These are phyloP conservation scores for Centella asiatica DNA, from an alignment of 129 eudicot species.

Conservation along the genomic window DNA sequence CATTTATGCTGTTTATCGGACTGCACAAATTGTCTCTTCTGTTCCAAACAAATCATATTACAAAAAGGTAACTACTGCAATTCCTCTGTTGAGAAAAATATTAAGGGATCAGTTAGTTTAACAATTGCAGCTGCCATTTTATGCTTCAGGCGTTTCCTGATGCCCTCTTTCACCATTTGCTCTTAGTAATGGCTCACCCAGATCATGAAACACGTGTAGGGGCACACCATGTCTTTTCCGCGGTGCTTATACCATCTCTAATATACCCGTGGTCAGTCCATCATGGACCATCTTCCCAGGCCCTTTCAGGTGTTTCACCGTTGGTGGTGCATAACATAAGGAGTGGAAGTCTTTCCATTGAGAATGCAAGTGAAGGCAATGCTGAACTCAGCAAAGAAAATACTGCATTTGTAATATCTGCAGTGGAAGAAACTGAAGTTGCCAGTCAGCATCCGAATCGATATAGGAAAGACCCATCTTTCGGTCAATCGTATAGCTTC, in stretches of 20 bases:
- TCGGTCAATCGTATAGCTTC: constrained; percentile 32
- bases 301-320: constrained; percentile 14
- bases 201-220: constrained; percentile 66
- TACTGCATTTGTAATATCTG: constrained; percentile 7
- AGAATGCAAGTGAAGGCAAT: constrained; percentile 20
- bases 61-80: constrained; percentile 46
- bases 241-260: constrained; percentile 61
- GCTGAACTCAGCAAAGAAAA: constrained; percentile 7
- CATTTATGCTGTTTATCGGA: constrained; percentile 48
- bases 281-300: constrained; percentile 16
- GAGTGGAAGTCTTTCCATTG: constrained; percentile 24
- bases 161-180: constrained; percentile 76
- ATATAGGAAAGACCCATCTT: constrained; percentile 20
- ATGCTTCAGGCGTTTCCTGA: constrained; percentile 68
- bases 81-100: constrained; percentile 12
- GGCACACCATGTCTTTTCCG: constrained; percentile 58
- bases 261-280: constrained; percentile 25
- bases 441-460: constrained; percentile 13
- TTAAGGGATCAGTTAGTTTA: constrained; percentile 11
- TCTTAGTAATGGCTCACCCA: constrained; percentile 78
- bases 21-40: constrained; percentile 53
- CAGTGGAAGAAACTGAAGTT: constrained; percentile 22
- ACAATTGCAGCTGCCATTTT: constrained; percentile 3
- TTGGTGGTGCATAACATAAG: constrained; percentile 11
- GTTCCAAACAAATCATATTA: constrained; percentile 59